Base-by-base conservation (phyloP, 1,284 basidiomycete species). In the Grifola frondosa region DNA sequence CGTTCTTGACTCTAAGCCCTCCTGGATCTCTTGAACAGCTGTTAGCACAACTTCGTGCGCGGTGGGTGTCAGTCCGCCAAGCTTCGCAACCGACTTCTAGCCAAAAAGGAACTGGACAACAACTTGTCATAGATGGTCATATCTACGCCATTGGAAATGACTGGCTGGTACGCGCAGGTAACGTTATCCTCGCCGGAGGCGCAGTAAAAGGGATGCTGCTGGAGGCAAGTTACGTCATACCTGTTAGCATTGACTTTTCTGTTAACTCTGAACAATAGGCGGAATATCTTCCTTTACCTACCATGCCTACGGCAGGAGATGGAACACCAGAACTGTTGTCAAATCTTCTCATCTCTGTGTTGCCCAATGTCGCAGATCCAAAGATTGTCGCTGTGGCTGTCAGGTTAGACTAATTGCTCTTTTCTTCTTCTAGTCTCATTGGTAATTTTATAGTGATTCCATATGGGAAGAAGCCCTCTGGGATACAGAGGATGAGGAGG, bases 391-490 rank as follows among this genome's bases (percentile, higher is more conserved):
- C 84, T 5, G 80, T 90, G 12, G 84, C 83, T 0, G 81, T 88
- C 43, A 48, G 45, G 51, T 53, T 16, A 3, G 51, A 34, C n/a
- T 30, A 9, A 3, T 16, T 6, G 17, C 7, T 23, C 11, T 8
- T 19, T 22, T 12, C 7, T 22, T 13, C 7, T 24, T 30, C 11
- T 19, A 12, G 6, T 15, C 20, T 17, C 3, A 2, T n/a, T 17
- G 12, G 20, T 21, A 16, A 4, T 11, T 10, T 23, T 4, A 20
- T 26, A 81, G 78, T 39, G 84, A 87, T 47, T 67, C 74, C 2
- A 80, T 86, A 49, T 89, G 85, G 87, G 81, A 84, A 41, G 87
- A 89, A 50, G 78, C 86, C 3, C 68, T 88, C 19, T 87, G 80
- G 78, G 79, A 85, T 49, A 70, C 77, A n/a, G 83, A 84, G 53